These are phyloP conservation scores for Arthrobotrys pseudoclavata DNA, from an alignment of 2,329 filamentous ascomycete species.

Conservation along the genomic window DNA sequence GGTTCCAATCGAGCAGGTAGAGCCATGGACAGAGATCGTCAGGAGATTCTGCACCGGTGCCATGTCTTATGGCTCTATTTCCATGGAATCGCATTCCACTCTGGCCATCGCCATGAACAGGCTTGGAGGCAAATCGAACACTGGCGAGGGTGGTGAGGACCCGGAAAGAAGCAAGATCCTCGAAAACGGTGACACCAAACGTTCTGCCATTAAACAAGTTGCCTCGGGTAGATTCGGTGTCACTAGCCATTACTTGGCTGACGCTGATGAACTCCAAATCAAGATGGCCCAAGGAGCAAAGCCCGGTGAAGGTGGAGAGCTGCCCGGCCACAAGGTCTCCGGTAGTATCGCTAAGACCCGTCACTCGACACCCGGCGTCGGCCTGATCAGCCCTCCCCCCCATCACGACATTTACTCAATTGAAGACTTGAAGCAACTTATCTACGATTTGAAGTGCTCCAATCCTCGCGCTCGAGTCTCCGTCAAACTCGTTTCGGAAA, in stretches of 20 bases:
- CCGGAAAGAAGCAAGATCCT: constrained; percentile 87
- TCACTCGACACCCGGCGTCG: constrained; percentile 95
- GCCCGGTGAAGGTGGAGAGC: constrained; percentile 94
- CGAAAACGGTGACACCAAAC: constrained; percentile 95
- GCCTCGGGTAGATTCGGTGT: constrained; percentile 96
- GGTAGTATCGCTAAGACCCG: constrained; percentile 93
- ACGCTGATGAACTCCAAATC: constrained; percentile 96
- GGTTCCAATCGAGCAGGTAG: constrained; percentile 94
- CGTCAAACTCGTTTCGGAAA: constrained; percentile 97
- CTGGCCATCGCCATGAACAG: constrained; percentile 97
- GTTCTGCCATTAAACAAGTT: constrained; percentile 97
- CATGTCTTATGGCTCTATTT: constrained; percentile 99
- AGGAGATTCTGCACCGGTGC: constrained; percentile 96
- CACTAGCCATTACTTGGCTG: constrained; percentile 92
- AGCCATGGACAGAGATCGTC: constrained; percentile 98
- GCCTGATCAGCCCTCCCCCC: constrained; percentile 93
- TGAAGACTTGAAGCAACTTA: constrained; percentile 96
- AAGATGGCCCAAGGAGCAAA: constrained; percentile 99
- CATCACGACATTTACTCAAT: constrained; percentile 99
- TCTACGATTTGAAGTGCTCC: constrained; percentile 97
- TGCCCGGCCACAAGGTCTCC: constrained; percentile 96
- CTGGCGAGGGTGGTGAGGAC: constrained; percentile 96
- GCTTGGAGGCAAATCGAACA: constrained; percentile 96
- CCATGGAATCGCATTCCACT: constrained; percentile 97
- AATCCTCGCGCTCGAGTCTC: constrained; percentile 92